phyloP scores from a whole-genome alignment of 345 rosid genomes.

The Gossypium arboreum region DNA sequence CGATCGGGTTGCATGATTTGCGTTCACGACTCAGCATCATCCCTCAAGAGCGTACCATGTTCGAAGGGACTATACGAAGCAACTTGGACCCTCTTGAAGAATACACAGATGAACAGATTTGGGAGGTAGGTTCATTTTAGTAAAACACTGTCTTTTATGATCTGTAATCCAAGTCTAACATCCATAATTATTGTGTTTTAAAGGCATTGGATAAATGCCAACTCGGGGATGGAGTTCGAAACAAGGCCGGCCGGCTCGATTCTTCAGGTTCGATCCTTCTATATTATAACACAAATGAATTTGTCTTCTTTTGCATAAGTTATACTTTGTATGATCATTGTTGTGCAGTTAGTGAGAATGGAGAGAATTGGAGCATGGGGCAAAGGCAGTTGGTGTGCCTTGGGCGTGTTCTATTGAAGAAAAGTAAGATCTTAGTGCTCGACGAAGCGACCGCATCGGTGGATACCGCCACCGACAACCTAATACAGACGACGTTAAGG shows the following conservation, averaged over 20 bases:
- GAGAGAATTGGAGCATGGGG: constrained; percentile 70
- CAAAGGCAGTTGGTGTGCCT: constrained; percentile 61
- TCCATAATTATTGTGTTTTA: neutral
- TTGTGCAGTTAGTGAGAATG: constrained; percentile 47
- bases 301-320: neutral
- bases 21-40: constrained; percentile 57
- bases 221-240: constrained; percentile 56
- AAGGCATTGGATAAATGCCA: constrained; percentile 65
- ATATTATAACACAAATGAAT: neutral
- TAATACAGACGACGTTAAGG: constrained; percentile 46
- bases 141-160: neutral
- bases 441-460: constrained; percentile 68
- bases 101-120: constrained; percentile 47
- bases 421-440: constrained; percentile 49
- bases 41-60: constrained; percentile 75
- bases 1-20: constrained; percentile 58
- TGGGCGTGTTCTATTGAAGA: constrained; percentile 48
- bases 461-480: constrained; percentile 57
- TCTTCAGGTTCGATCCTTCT: constrained; percentile 36
- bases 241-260: constrained; percentile 49
- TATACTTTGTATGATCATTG: too few species aligned
- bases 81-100: constrained; percentile 65
- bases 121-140: constrained; percentile 40
- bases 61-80: constrained; percentile 53
- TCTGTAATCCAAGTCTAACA: neutral